Evolutionary conservation across 495 filamentous ascomycete genomes (phyloP).

Genomic region (Aspergillus avenaceus): DNA sequence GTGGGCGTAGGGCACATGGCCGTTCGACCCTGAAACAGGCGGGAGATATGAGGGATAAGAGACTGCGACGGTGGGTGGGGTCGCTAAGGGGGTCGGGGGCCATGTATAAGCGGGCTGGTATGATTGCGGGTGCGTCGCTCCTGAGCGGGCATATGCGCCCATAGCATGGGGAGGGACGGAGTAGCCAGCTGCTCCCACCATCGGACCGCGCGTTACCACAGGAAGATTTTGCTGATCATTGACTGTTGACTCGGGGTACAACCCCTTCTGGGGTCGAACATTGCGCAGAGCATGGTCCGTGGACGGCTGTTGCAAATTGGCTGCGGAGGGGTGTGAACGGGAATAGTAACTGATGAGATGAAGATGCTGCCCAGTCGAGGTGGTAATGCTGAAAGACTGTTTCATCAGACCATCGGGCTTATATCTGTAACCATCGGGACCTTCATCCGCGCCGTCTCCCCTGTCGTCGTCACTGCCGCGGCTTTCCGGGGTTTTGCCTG

Average conservation of each 20-base stretch:
- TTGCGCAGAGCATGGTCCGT: constrained; percentile 76
- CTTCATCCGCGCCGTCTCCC: constrained; percentile 69
- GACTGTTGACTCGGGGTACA: constrained; percentile 97
- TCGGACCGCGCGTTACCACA: constrained; percentile 59
- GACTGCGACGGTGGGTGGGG: constrained; percentile 36
- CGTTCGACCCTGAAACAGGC: constrained; percentile 27
- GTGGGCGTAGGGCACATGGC: constrained; percentile 26
- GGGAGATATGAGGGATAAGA: constrained; percentile 38
- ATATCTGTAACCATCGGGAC: constrained; percentile 94
- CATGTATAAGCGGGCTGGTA: constrained; percentile 53
- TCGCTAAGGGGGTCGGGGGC: constrained; percentile 59
- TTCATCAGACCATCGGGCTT: constrained; percentile 98
- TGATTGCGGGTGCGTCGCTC: constrained; percentile 40
- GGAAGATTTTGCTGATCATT: constrained; percentile 72
- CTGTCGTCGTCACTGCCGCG: constrained; percentile 75
- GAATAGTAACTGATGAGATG: constrained; percentile 96
- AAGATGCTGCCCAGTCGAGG: constrained; percentile 80
- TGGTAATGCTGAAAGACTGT: constrained; percentile 98
- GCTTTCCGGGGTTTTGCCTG: constrained; percentile 78
- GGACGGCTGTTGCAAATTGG: constrained; percentile 70
- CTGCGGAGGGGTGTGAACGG: constrained; percentile 63
- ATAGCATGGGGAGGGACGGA: constrained; percentile 49
- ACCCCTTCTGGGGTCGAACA: constrained; percentile 80
- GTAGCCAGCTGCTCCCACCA: constrained; percentile 53
- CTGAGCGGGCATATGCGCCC: constrained; percentile 43